Evolutionary conservation across 164 flowering plant species (phyloP), one percentile per base, ranked within the genome.

Genomic region (Liquidambar formosana): DNA sequence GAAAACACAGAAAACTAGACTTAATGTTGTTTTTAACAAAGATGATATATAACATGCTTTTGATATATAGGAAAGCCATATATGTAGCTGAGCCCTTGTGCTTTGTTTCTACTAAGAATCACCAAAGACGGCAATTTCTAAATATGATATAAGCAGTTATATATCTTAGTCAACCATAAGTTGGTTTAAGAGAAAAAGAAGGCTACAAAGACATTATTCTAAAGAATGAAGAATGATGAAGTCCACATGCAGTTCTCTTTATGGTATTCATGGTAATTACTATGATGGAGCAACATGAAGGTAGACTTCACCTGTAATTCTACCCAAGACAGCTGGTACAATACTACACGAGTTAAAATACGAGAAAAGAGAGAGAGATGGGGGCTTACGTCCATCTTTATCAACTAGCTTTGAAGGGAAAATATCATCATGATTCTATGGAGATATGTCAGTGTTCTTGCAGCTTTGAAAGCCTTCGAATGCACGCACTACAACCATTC

Each of bases 401-500:
- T 26, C 61, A 8, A 12, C 58, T 64, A 59, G 67, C 71, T 69
- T 61, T 38, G 61, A 70, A 77, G 71, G 63, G 10, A 77, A 68
- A 70, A 62, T 62, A 68, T 59, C 76, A 79, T 79, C 46, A 79
- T 82, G 78, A 61, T 63, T 16, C 57, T 65, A 62, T 48, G 64
- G 57, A 69, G 28, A 16, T 14, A 61, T 65, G 67, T 67, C 73
- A 66, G 77, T n/a, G 56, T 68, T 57, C 45, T 70, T 67, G 71
- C 77, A 70, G 73, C 79, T 78, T 75, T 76, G 72, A 58, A 63
- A 69, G 63, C 75, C 80, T 81, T 81, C 74, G n/a, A 78, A 54
- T 56, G 58, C 74, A 71, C 69, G 77, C 75, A 73, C 62, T 47
- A 16, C 4, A 69, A 63, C 67, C 66, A 64, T 47, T 19, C n/a